Conservation (phyloP, 768 basidiomycete genomes). For the Hygrocybe coccinea region DNA sequence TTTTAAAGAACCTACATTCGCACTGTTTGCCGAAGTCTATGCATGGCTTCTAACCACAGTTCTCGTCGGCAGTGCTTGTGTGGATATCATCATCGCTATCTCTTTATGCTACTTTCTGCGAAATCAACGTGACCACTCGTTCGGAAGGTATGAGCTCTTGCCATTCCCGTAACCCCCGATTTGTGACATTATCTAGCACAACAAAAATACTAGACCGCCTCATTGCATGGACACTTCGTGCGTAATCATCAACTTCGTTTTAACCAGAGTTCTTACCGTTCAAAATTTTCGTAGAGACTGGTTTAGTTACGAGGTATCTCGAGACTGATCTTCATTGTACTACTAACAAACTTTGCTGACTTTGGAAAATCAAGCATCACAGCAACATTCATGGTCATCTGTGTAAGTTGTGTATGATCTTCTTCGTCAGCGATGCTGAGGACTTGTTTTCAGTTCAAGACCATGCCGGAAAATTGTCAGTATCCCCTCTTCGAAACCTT, state of each 20-base stretch:
- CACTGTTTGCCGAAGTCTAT: constrained; percentile 19
- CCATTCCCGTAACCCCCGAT: neutral
- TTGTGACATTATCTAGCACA: neutral
- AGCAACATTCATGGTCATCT: constrained; percentile 5
- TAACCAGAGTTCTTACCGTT: neutral
- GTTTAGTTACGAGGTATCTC: constrained; percentile 11
- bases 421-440: neutral
- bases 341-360: neutral
- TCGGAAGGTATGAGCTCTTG: constrained; percentile 2
- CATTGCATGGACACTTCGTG: constrained; percentile 10
- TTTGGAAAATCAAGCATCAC: neutral
- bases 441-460: neutral
- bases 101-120: constrained; percentile 31
- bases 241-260: neutral
- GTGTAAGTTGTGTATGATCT: neutral
- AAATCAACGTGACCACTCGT: constrained; percentile 18
- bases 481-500: neutral
- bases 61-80: constrained; percentile 23
- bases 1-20: constrained; percentile 17
- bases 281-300: constrained; percentile 7
- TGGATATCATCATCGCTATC: constrained; percentile 30
- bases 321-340: no score
- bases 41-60: constrained; percentile 32
- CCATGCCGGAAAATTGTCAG: constrained; percentile 6
- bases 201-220: constrained; percentile 8